Evolutionary conservation across 495 filamentous ascomycete species (phyloP), one percentile per base, ranked within the genome.

Genomic region (Aspergillus sclerotiicarbonarius): DNA sequence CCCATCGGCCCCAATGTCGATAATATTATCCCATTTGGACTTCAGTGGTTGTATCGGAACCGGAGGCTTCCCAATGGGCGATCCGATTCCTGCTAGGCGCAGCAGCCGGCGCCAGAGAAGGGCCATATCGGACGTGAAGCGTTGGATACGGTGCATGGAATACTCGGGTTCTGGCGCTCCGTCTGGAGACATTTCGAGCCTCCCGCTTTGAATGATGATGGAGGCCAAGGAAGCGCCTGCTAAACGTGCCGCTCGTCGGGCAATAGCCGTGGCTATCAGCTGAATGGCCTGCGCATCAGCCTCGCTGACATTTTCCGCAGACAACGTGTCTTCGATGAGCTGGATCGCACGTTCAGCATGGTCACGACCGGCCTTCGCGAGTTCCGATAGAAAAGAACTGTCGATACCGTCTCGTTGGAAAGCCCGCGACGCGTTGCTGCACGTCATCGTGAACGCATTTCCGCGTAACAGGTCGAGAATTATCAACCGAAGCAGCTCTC

Each of bases 191-290:
- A 41, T 41, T n/a, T 21, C 61, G 59, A 65, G 54, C 41, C 58
- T 29, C 2, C 62, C 58, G 29, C 57, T 62, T 48, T 66, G 58
- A 12, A 69, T 57, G 51, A 69, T 61, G 6, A 69, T 50, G 6
- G 64, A 61, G 44, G 57, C 54, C 16, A 69, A 21, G 39, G 64
- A 58, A 31, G 61, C 62, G 9, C 63, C 66, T 13, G 66, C 58
- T 49, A 69, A 53, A 13, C 61, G 52, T n/a, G 58, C 64, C 39
- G 66, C 61, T 53, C 66, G 61, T 46, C 56, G 53, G 0, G 45
- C 58, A 46, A 69, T 65, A 7, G 58, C 46, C 19, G 49, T 45
- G n/a, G 64, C 47, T 30, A 69, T 16, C n/a, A 60, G n/a, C 31
- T 65, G 51, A 13, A 64, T 58, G 6, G 61, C 46, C 6, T 32